A percentile compares a stretch with the other conserved stretches of the same genome.
phyloP scores from a whole-genome alignment of 805 yeast genomes.

The Candida mattraensis region DNA sequence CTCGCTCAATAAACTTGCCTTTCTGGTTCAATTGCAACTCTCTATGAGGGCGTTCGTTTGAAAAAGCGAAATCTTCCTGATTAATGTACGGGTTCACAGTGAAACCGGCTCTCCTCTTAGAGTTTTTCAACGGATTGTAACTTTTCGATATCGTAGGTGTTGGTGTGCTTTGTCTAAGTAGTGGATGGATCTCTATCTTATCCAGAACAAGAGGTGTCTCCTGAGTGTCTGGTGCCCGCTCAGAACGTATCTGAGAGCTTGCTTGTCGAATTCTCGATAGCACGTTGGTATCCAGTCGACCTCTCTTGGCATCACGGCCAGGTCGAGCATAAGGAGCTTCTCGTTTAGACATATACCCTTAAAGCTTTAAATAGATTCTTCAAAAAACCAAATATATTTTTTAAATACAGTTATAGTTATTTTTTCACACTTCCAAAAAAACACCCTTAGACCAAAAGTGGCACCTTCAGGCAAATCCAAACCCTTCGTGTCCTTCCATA shows the following conservation, averaged over 20 bases:
- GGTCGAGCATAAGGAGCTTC: neutral
- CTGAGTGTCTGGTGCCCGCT: constrained; percentile 5
- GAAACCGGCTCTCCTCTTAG: constrained; percentile 28
- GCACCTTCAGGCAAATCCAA: constrained; percentile 67
- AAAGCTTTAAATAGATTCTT: constrained; percentile 1
- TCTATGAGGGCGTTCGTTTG: constrained; percentile 28
- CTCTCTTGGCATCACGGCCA: constrained; percentile 5
- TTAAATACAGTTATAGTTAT: neutral
- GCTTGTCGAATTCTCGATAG: constrained; percentile 8
- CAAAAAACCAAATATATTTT: constrained; percentile 1
- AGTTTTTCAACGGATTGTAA: constrained; percentile 24
- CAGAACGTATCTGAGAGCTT: no score
- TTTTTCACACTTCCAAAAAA: neutral
- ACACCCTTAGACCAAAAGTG: no score
- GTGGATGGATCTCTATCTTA: constrained; percentile 32
- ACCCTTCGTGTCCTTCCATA: constrained; percentile 94
- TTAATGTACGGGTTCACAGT: constrained; percentile 35
- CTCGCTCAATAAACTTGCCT: constrained; percentile 64
- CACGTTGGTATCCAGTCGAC: constrained; percentile 4
- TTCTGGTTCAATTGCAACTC: constrained; percentile 53
- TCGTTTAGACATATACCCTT: constrained; percentile 6
- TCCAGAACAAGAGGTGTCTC: constrained; percentile 14
- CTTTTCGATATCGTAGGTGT: constrained; percentile 16
- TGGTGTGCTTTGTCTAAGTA: constrained; percentile 20
- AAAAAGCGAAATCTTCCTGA: constrained; percentile 27